Percentiles rank a stretch among this genome's conserved stretches.
Evolutionary conservation across 2,329 filamentous ascomycete species (phyloP).

Genomic region (Pseudogymnoascus verrucosus): DNA sequence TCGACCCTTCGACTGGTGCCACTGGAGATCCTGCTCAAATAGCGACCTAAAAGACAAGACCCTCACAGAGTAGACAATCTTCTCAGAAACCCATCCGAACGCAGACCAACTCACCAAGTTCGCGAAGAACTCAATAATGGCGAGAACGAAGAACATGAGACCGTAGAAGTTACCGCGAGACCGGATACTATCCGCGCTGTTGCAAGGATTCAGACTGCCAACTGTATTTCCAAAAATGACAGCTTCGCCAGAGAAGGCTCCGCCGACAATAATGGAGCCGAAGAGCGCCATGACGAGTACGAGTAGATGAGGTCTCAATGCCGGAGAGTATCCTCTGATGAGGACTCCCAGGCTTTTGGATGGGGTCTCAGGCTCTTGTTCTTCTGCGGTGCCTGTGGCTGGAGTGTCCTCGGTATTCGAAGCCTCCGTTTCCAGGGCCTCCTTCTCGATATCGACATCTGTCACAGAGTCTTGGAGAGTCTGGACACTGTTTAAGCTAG

Average conservation of each 20-base stretch:
- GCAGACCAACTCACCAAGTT: slow-evolving; percentile 50
- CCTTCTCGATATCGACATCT: slow-evolving; percentile 13
- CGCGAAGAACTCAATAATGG: slow-evolving; percentile 50
- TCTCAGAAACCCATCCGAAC: slow-evolving; percentile 52
- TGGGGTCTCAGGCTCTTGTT: slow-evolving; percentile 14
- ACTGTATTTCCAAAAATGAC: slow-evolving; percentile 48
- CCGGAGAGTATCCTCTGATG: slow-evolving; percentile 12
- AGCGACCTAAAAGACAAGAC: slow-evolving; percentile 56
- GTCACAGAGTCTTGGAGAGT: slow-evolving; percentile 11
- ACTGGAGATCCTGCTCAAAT: slow-evolving; percentile 58
- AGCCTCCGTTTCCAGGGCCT: not conserved
- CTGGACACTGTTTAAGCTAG: slow-evolving; percentile 12
- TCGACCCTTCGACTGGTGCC: slow-evolving; percentile 61
- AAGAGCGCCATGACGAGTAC: slow-evolving; percentile 34
- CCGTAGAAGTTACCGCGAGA: slow-evolving; percentile 30
- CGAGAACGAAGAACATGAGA: slow-evolving; percentile 41
- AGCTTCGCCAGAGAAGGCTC: slow-evolving; percentile 44
- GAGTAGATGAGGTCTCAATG: slow-evolving; percentile 10
- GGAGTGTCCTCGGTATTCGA: slow-evolving; percentile 21
- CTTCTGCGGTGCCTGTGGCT: slow-evolving; percentile 12
- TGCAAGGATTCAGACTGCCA: slow-evolving; percentile 41
- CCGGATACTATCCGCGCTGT: slow-evolving; percentile 19
- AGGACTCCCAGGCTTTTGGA: slow-evolving; percentile 16
- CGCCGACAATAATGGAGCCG: slow-evolving; percentile 46
- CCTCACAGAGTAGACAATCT: slow-evolving; percentile 54